Conservation (phyloP, 768 basidiomycete species). For the Suillus discolor region DNA sequence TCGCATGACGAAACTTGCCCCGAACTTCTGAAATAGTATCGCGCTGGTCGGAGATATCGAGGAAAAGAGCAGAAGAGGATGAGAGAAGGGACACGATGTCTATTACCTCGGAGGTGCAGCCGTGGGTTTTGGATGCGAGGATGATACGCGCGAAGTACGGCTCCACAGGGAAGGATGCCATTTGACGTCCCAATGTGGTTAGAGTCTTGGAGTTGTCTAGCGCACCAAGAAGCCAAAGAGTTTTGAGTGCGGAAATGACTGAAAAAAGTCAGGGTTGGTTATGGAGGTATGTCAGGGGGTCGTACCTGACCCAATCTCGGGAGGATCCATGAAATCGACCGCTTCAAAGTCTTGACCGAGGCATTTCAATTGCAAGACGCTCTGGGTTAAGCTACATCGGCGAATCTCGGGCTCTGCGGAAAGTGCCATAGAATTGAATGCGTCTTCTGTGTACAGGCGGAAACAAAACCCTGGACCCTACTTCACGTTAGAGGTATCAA, state of each 20-base stretch:
- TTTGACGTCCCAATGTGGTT: conserved; percentile 75
- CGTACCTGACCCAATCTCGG: conserved; percentile 74
- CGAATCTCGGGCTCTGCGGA: conserved; percentile 89
- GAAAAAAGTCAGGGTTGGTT: conserved; percentile 7
- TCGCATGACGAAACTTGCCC: conserved; percentile 75
- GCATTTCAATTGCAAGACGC: conserved; percentile 84
- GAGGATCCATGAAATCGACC: conserved; percentile 88
- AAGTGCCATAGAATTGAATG: conserved; percentile 64
- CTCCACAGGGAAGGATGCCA: conserved; percentile 94
- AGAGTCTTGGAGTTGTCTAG: conserved; percentile 65
- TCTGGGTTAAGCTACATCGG: conserved; percentile 81
- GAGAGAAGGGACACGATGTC: conserved; percentile 86
- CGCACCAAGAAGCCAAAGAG: conserved; percentile 80
- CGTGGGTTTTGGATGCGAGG: conserved; percentile 71
- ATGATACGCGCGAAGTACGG: conserved; percentile 79
- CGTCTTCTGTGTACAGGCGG: conserved; percentile 86
- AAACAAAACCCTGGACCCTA: conserved; percentile 87
- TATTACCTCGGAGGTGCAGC: conserved; percentile 78
- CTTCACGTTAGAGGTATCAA: conserved; percentile 8
- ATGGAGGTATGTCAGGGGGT: conserved; percentile 10
- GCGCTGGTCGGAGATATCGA: conserved; percentile 75
- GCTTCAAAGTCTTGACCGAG: conserved; percentile 79
- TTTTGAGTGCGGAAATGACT: conserved; percentile 68
- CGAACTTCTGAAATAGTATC: conserved; percentile 72
- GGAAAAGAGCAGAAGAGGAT: conserved; percentile 77